A percentile compares a stretch with the other conserved stretches of the same genome.
Evolutionary conservation across 2,329 filamentous ascomycete species (phyloP).

Genomic region (Microdochium paspali): DNA sequence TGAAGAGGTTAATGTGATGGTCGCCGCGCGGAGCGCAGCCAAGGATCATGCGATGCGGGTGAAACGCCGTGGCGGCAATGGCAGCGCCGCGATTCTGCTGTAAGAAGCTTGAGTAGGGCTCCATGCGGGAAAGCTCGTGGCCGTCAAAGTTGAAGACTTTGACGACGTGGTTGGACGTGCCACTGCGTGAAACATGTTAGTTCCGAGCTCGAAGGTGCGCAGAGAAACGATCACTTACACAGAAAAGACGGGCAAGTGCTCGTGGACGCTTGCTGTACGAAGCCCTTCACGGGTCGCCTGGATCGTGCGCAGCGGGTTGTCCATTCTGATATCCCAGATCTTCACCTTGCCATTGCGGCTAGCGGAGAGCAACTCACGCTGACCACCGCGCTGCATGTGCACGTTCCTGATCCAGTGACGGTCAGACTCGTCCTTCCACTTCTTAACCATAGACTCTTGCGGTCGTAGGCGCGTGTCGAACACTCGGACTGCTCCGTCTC

Average conservation of each 20-base stretch:
- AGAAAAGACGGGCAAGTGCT: conserved; percentile 93
- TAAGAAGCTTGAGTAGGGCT: conserved; percentile 85
- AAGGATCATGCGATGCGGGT: conserved; percentile 87
- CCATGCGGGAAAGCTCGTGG: conserved; percentile 67
- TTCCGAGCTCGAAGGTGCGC: not conserved
- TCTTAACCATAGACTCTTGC: conserved; percentile 86
- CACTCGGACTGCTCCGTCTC: conserved; percentile 86
- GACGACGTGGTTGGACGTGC: conserved; percentile 78
- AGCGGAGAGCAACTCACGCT: conserved; percentile 82
- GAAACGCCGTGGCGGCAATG: conserved; percentile 85
- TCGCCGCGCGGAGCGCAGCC: conserved; percentile 81
- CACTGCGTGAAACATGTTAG: conserved; percentile 38
- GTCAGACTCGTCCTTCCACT: conserved; percentile 83
- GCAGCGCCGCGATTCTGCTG: conserved; percentile 71
- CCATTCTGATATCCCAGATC: conserved; percentile 92
- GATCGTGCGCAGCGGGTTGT: conserved; percentile 64
- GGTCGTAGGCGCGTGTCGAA: conserved; percentile 83
- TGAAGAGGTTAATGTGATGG: conserved; percentile 83
- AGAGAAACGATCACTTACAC: conserved; percentile 58
- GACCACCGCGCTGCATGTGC: conserved; percentile 91
- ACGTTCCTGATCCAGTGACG: conserved; percentile 93
- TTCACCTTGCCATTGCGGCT: conserved; percentile 90
- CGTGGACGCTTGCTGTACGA: conserved; percentile 82
- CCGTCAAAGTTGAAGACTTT: conserved; percentile 90
- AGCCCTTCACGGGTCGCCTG: conserved; percentile 68